Base-by-base conservation (phyloP, 179 eudicot species). In the Monotropa hypopitys region DNA sequence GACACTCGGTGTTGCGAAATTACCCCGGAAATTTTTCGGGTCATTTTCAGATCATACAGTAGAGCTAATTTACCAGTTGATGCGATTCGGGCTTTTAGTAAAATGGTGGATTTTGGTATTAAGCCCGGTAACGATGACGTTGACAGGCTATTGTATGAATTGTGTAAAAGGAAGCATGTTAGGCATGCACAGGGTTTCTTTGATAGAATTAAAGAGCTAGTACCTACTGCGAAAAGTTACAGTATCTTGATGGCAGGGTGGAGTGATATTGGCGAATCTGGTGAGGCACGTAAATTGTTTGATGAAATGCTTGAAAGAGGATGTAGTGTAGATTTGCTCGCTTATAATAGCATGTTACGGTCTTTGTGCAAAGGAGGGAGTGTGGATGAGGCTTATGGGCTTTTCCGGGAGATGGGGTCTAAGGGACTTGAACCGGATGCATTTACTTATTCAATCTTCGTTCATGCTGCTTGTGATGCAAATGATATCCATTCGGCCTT, bases 221-320 rank as follows among this genome's bases (percentile, higher is more conserved):
- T 18, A 51, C 81, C 83, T 1, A 81, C 77, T 73, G 88, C 84
- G 35, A 94, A 94, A 73, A 87, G 83, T 72, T 94, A 83, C 10
- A 92, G 88, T 51, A 89, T 94, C 87, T 81, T 94, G 88, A 84
- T 92, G n/a, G 70, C 84, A 69, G 97, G 98, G 26, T 94, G 91
- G 92, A 97, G 93, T 1, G 90, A 88, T 21, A 46, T 88, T 32
- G 94, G 90, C 1, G 88, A 87, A 35, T 54, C 83, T 0, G 61
- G 16, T 9, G 77, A 78, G 15, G 96, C 90, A 35, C 84, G 77
- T 1, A 88, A 81, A 82, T 79, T 94, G 87, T 92, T 90, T 33
- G 97, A 92, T 83, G 97, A 92, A 92, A 92, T 94, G 96, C 85
- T 83, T 70, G 79, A 87, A 15, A 80, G 88, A 83, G 97, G 92